These are phyloP conservation scores for Rhizopus stolonifer DNA, from an alignment of 371 early-diverging fungal genomes.

Conservation along the genomic window DNA sequence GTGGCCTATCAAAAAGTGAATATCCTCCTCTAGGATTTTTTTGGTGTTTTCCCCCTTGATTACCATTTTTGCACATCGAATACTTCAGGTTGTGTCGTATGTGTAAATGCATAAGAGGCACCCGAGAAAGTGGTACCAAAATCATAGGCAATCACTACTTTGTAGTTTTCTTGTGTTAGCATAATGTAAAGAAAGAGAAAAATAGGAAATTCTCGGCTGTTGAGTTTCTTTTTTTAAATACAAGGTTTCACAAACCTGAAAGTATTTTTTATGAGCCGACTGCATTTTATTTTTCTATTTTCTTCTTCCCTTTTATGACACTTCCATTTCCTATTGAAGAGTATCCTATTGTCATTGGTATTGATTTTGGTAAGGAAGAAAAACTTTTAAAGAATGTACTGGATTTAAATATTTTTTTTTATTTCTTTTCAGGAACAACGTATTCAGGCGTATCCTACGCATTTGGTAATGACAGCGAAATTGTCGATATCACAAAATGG, in stretches of 20 bases:
- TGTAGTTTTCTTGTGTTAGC: conserved; percentile 27
- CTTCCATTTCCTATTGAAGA: conserved; percentile 28
- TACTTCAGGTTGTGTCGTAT: conserved; percentile 44
- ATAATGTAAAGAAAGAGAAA: not conserved
- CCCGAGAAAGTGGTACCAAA: conserved; percentile 55
- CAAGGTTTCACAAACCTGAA: not conserved
- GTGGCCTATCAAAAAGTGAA: conserved; percentile 39
- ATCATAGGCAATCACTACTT: conserved; percentile 49
- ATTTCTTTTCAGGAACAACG: conserved; percentile 48
- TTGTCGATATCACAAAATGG: conserved; percentile 38
- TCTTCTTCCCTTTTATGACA: conserved; percentile 12
- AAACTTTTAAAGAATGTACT: not conserved
- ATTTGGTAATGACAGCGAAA: conserved; percentile 37
- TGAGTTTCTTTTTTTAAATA: not conserved
- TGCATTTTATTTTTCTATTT: conserved; percentile 2
- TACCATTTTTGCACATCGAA: conserved; percentile 60
- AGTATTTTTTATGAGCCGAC: not conserved
- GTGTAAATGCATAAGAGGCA: conserved; percentile 60
- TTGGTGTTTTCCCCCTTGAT: too few species aligned
- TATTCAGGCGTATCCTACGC: conserved; percentile 61
- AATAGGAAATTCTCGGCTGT: not conserved
- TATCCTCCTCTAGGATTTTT: too few species aligned
- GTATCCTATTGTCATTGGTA: conserved; percentile 59
- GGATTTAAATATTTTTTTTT: not conserved
- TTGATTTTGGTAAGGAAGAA: conserved; percentile 60